phyloP scores from a whole-genome alignment of 345 rosid genomes.

The Ceriops zippeliana region DNA sequence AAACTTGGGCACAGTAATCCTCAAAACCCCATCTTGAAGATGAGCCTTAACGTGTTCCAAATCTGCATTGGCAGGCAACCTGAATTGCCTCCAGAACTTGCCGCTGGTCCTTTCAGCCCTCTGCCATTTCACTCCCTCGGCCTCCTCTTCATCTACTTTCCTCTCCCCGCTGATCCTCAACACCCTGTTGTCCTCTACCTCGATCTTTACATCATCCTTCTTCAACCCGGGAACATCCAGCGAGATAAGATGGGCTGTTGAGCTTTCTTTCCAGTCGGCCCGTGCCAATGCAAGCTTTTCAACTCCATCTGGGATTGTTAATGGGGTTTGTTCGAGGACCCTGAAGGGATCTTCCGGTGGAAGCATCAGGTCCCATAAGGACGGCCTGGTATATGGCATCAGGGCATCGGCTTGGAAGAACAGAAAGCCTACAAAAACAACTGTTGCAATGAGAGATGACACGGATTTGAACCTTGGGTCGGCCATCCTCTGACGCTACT shows the following conservation, averaged over 20 bases:
- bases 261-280: conserved; percentile 43
- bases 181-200: conserved; percentile 37
- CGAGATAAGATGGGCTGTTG: conserved; percentile 15
- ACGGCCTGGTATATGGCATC: conserved; percentile 21
- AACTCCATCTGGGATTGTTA: conserved; percentile 25
- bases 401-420: conserved; percentile 7
- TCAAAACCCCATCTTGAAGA: conserved; percentile 33
- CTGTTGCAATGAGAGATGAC: neutral
- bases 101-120: conserved; percentile 34
- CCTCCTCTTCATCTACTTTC: conserved; percentile 20
- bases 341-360: conserved; percentile 42
- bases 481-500: neutral
- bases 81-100: conserved; percentile 40
- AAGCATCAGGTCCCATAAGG: conserved; percentile 28
- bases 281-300: conserved; percentile 29
- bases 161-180: conserved; percentile 38
- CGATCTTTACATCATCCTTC: conserved; percentile 39
- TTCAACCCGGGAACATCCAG: conserved; percentile 40
- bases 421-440: neutral
- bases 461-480: neutral
- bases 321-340: conserved; percentile 39
- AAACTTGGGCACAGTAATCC: conserved; percentile 27
- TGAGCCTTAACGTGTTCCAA: conserved; percentile 31
- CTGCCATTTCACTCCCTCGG: conserved; percentile 39
- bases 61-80: conserved; percentile 33